phyloP scores from a whole-genome alignment of 2,329 filamentous ascomycete genomes.

The Didymella segeticola region DNA sequence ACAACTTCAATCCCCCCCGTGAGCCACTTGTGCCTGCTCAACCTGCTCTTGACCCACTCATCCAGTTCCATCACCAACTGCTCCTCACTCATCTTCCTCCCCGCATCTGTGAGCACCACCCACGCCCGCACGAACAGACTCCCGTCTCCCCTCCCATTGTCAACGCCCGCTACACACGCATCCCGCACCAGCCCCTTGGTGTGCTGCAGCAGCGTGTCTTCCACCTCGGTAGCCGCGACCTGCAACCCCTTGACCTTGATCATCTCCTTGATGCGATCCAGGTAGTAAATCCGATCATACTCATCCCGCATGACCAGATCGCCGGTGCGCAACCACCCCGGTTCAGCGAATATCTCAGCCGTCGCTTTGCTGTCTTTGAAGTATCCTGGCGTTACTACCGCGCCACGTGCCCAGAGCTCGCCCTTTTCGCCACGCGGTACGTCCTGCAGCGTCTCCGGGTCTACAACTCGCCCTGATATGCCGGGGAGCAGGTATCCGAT shows the following conservation, averaged over 20 bases:
- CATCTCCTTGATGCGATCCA: constrained; percentile 53
- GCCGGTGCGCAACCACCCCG: constrained; percentile 38
- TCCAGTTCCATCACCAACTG: constrained; percentile 28
- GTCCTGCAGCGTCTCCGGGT: constrained; percentile 34
- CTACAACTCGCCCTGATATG: constrained; percentile 38
- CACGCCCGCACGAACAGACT: constrained; percentile 40
- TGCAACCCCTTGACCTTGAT: constrained; percentile 59
- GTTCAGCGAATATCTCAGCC: constrained; percentile 36
- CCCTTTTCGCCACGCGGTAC: constrained; percentile 34
- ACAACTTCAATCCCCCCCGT: constrained; percentile 40
- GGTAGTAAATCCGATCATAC: constrained; percentile 32
- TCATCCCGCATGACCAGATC: constrained; percentile 39
- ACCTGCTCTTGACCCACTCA: constrained; percentile 28
- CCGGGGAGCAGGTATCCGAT: constrained; percentile 41
- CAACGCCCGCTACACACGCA: constrained; percentile 43
- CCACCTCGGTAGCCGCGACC: constrained; percentile 58
- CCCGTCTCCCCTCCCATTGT: constrained; percentile 38
- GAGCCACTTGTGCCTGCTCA: constrained; percentile 42
- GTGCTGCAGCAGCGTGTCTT: constrained; percentile 54
- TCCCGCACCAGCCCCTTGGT: constrained; percentile 38
- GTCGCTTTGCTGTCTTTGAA: constrained; percentile 40
- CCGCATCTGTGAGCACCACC: constrained; percentile 35
- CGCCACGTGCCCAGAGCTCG: constrained; percentile 37
- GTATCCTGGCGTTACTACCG: constrained; percentile 41
- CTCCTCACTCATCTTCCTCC: constrained; percentile 21